Base-by-base conservation (phyloP, 805 yeast genomes). In the Candida pseudoglaebosa region DNA sequence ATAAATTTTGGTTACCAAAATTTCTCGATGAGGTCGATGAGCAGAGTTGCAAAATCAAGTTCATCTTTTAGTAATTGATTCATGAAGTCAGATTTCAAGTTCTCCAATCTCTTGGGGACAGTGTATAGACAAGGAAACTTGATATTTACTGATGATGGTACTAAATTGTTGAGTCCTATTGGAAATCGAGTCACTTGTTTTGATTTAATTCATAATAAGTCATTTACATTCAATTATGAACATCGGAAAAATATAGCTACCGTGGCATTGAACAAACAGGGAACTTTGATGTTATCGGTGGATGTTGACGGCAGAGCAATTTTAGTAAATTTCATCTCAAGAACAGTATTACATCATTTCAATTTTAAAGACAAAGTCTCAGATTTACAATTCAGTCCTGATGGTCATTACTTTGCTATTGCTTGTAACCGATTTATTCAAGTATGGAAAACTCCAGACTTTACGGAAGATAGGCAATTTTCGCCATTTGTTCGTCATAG, bases 221-320 rank as follows among this genome's bases (percentile, higher is more conserved):
- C 96, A 2, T 90, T 78, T 66, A 93, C 99, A 1, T 85, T 91
- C 56, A 78, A 80, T 51, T 93, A 89, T 60, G 96, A 93, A 61
- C 99, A 93, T 58, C 76, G 98, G 49, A 86, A 84, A 54, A 86
- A 86, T 50, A 76, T 93, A 33, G 70, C 80, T 2, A 61, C 89
- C 39, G 73, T 93, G 24, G 96, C 96, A 15, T 62, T 93, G 44
- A 93, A 90, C 55, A 77, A 73, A 29, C 95, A 87, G 52, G 87
- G 82, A 9, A 83, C 95, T 0, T 70, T 93, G 26, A 59, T 93
- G 53, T 52, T 93, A 12, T 76, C 95, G 2, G 86, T 91, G 1
- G 99, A 95, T 56, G 82, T 74, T 37, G 95, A 88, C 52, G 99
- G 99, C 0, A 74, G 97, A 49, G 97, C 95, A 14, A 88, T 93